Conservation (phyloP, 192 early-diverging fungal genomes). For the Coemansia umbellata region DNA sequence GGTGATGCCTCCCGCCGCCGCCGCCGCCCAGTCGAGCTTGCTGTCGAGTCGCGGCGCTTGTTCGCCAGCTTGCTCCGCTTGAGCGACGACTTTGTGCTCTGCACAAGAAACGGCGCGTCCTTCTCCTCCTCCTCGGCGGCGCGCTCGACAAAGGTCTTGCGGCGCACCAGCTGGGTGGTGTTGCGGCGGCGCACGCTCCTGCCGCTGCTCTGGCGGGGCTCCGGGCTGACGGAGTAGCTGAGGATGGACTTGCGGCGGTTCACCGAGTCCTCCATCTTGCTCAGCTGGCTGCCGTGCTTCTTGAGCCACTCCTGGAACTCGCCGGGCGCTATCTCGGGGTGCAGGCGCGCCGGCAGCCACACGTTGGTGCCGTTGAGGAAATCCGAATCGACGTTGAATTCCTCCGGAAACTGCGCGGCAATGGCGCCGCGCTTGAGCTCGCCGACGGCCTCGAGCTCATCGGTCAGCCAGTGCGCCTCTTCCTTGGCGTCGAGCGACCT, state of each 20-base stretch:
- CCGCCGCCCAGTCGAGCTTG: constrained; percentile 14
- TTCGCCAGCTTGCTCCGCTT: constrained; percentile 52
- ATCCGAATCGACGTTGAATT: constrained; percentile 48
- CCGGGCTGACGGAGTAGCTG: constrained; percentile 37
- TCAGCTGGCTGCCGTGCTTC: constrained; percentile 45
- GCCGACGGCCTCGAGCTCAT: constrained; percentile 48
- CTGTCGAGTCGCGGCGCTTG: constrained; percentile 47
- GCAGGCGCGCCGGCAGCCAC: constrained; percentile 56
- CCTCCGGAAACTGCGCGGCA: constrained; percentile 52
- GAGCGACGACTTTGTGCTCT: constrained; percentile 41
- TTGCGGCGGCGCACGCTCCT: constrained; percentile 26
- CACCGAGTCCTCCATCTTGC: constrained; percentile 35
- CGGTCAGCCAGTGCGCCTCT: constrained; percentile 29
- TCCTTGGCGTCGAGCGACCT: too few species aligned
- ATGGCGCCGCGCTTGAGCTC: constrained; percentile 52
- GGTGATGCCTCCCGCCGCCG: constrained; percentile 31
- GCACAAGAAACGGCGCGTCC: constrained; percentile 43
- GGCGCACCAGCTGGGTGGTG: constrained; percentile 33
- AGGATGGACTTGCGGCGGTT: constrained; percentile 48
- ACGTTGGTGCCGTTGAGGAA: constrained; percentile 44
- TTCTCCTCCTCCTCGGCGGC: constrained; percentile 22
- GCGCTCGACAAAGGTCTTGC: constrained; percentile 44
- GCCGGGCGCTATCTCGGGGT: constrained; percentile 55
- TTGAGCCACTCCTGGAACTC: constrained; percentile 54
- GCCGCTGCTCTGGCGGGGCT: constrained; percentile 1